These are phyloP conservation scores for Pyrus communis DNA, from an alignment of 306 rosid genomes.

Conservation along the genomic window DNA sequence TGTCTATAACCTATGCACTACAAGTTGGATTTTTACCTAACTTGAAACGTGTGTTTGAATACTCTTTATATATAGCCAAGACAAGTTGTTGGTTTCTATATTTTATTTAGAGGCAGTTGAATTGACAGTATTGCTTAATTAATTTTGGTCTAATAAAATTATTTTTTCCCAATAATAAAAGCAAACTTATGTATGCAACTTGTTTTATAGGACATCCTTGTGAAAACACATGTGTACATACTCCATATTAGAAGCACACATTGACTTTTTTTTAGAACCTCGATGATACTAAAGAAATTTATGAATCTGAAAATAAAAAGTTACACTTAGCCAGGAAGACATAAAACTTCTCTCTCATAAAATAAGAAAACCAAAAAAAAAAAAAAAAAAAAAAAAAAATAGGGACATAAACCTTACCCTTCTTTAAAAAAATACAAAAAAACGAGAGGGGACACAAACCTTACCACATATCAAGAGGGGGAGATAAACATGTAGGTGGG, in stretches of 20 bases:
- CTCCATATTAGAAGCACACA: neutral
- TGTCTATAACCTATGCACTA: neutral
- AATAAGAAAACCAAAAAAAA: too few species aligned
- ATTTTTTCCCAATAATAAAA: neutral
- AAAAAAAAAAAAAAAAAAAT: too few species aligned
- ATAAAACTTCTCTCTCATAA: too few species aligned
- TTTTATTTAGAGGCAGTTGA: neutral
- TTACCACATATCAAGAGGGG: too few species aligned
- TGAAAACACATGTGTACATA: neutral
- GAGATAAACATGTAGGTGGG: too few species aligned
- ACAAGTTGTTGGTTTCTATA: too few species aligned
- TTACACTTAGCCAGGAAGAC: accelerated
- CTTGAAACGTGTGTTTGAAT: neutral
- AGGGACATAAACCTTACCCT: too few species aligned
- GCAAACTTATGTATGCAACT: neutral
- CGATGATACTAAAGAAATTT: too few species aligned
- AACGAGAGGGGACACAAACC: too few species aligned
- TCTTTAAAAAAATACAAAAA: too few species aligned
- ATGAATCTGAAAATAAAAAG: too few species aligned
- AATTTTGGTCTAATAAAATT: neutral
- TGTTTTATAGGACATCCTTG: neutral
- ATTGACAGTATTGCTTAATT: neutral
- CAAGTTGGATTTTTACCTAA: neutral
- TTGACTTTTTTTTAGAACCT: neutral
- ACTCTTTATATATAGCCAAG: neutral